Conservation (phyloP, 345 rosid species). For the Erodium maritimum region DNA sequence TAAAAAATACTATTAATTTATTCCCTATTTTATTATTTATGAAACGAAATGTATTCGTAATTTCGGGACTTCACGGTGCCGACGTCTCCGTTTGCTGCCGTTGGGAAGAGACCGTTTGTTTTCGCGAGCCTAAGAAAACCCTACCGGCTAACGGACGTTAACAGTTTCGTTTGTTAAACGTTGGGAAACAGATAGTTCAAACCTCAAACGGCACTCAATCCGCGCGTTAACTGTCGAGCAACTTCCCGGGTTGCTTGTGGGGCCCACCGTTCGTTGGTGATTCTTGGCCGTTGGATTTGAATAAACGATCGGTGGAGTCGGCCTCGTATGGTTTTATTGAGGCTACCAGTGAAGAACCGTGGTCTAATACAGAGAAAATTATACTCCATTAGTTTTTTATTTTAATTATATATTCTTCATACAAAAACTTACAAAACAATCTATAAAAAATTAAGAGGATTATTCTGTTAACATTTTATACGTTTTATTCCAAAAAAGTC, state of each 20-base stretch:
- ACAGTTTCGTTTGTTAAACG: constrained; percentile 14
- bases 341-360: background rate
- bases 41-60: too few relatives aligned
- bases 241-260: background rate
- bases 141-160: constrained; percentile 25
- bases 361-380: too few relatives aligned
- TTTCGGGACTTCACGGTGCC: constrained; percentile 10
- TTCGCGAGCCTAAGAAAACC: background rate
- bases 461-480: too few relatives aligned
- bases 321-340: too few relatives aligned
- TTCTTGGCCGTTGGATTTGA: background rate
- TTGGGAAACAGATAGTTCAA: constrained; percentile 28
- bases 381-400: too few relatives aligned
- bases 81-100: constrained; percentile 61
- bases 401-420: too few relatives aligned
- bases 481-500: too few relatives aligned
- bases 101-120: constrained; percentile 6
- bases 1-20: constrained; percentile 1
- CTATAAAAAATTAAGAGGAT: too few relatives aligned
- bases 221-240: background rate
- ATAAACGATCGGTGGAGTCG: background rate
- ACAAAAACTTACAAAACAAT: too few relatives aligned
- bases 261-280: too few relatives aligned
- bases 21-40: background rate
- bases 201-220: constrained; percentile 62